These are phyloP conservation scores for Fusarium sp. DNA, from an alignment of 2,329 filamentous ascomycete genomes.

Conservation along the genomic window DNA sequence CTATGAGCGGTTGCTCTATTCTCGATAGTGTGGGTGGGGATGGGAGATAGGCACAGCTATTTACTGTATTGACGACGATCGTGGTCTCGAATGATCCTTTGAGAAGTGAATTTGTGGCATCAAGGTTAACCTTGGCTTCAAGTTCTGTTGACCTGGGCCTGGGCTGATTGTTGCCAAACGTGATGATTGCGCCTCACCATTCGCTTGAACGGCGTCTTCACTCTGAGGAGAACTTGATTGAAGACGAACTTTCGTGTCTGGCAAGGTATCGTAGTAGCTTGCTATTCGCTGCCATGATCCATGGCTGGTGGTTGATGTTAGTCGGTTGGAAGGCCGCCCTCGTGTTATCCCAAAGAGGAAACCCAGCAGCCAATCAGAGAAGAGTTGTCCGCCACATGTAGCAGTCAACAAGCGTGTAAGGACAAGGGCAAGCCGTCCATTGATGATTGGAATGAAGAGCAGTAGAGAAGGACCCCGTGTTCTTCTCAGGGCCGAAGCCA, in stretches of 20 bases:
- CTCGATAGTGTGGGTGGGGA: constrained; percentile 38
- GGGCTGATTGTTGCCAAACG: background rate
- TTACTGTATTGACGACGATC: constrained; percentile 26
- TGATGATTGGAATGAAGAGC: constrained; percentile 7
- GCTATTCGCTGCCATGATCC: constrained; percentile 2
- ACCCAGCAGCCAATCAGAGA: constrained; percentile 36
- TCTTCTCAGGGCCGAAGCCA: background rate
- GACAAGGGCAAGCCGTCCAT: constrained; percentile 9
- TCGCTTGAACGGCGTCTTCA: background rate
- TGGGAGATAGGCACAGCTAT: constrained; percentile 15
- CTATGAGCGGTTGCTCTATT: constrained; percentile 34
- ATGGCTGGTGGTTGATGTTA: constrained; percentile 29
- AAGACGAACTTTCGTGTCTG: background rate
- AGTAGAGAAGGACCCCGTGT: background rate
- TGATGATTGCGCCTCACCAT: background rate
- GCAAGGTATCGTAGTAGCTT: background rate
- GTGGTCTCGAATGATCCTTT: constrained; percentile 9
- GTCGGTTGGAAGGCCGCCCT: constrained; percentile 15
- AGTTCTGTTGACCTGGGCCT: background rate
- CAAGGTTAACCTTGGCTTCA: background rate
- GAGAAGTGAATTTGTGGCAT: background rate
- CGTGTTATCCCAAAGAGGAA: constrained; percentile 18
- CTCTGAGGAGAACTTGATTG: accelerated
- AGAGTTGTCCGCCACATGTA: constrained; percentile 41
- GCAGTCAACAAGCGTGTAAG: constrained; percentile 33